These are phyloP conservation scores for Macrophomina pseudophaseolina DNA, from an alignment of 2,329 filamentous ascomycete genomes.

Conservation along the genomic window DNA sequence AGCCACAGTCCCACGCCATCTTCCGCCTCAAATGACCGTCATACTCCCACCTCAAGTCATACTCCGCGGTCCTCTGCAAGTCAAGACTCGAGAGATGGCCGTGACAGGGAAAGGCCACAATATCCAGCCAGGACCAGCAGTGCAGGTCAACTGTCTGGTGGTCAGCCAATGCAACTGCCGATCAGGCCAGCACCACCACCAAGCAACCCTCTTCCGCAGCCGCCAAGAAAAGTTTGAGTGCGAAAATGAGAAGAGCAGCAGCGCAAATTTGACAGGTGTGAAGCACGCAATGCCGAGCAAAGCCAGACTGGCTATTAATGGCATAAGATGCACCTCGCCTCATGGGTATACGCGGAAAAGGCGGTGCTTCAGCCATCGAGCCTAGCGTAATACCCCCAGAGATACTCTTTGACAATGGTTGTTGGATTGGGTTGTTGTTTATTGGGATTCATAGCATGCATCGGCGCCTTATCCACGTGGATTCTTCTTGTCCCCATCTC, in stretches of 20 bases:
- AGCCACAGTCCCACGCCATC: constrained; percentile 34
- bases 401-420: neutral
- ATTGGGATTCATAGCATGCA: constrained; percentile 17
- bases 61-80: constrained; percentile 23
- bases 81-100: constrained; percentile 33
- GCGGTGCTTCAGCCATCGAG: neutral
- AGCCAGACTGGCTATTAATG: neutral
- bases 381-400: neutral
- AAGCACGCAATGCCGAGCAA: neutral
- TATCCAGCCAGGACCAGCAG: constrained; percentile 53
- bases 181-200: constrained; percentile 51
- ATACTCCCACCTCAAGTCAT: constrained; percentile 30
- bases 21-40: constrained; percentile 30
- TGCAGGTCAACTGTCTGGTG: constrained; percentile 39
- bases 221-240: constrained; percentile 19
- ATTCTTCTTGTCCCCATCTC: constrained; percentile 7
- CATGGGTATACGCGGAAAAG: neutral
- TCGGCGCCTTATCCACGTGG: constrained; percentile 19
- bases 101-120: constrained; percentile 40
- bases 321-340: neutral
- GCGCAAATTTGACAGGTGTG: neutral
- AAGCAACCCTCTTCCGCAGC: constrained; percentile 26
- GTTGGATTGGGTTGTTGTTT: constrained; percentile 14
- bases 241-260: neutral
- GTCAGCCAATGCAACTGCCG: constrained; percentile 48